Percentiles rank a stretch among this genome's conserved stretches.
These are phyloP conservation scores for Pleurotus pulmonarius DNA, from an alignment of 768 basidiomycete species.

Conservation along the genomic window DNA sequence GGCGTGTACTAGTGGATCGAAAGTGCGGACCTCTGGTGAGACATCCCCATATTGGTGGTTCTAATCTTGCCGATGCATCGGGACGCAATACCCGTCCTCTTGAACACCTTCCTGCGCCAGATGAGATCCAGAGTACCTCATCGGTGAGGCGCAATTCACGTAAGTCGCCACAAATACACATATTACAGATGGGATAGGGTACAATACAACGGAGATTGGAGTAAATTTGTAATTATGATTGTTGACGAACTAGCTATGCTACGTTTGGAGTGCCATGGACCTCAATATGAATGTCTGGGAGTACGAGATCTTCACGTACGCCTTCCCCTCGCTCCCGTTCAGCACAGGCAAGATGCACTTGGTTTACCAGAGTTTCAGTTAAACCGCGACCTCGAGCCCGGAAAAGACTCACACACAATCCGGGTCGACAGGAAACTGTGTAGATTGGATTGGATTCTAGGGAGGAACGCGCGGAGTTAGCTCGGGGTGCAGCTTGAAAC, in stretches of 20 bases:
- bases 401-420: background rate
- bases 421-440: background rate
- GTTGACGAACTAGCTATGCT: background rate
- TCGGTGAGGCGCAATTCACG: background rate
- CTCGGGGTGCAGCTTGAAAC: background rate
- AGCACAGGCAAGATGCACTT: background rate
- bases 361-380: background rate
- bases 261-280: too few relatives aligned
- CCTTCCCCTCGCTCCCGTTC: background rate
- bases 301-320: background rate
- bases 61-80: constrained; percentile 91
- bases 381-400: background rate
- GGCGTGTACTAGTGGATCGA: constrained; percentile 86
- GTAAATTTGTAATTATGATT: background rate
- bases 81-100: constrained; percentile 73
- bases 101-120: too few relatives aligned
- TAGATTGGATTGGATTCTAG: background rate
- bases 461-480: background rate
- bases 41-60: constrained; percentile 97
- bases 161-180: background rate
- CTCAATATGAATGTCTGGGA: too few relatives aligned
- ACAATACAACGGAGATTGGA: background rate
- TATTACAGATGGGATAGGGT: background rate
- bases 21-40: constrained; percentile 86
- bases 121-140: too few relatives aligned